Percentiles rank a stretch among this genome's conserved stretches.
Conservation (phyloP, 208 protist species). For the Angomonas desouzai region DNA sequence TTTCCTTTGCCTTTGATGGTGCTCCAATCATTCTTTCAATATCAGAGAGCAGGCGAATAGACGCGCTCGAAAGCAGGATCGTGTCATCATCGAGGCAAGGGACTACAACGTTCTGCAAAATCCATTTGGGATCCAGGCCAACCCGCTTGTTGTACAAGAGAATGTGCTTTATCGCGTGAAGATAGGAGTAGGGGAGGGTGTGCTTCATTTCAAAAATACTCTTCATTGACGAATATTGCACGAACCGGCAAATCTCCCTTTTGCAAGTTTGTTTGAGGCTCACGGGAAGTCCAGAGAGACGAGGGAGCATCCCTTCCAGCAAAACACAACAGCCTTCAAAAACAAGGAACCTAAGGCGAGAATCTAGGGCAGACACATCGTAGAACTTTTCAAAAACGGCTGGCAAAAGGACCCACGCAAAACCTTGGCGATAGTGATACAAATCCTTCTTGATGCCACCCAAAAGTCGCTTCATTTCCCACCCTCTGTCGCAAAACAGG, state of each 20-base stretch:
- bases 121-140: conserved; percentile 61
- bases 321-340: conserved; percentile 74
- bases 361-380: conserved; percentile 52
- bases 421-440: conserved; percentile 85
- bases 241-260: conserved; percentile 45
- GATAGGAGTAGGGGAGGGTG: conserved; percentile 76
- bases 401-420: conserved; percentile 74
- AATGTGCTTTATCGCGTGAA: conserved; percentile 79
- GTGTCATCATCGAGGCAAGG: conserved; percentile 67
- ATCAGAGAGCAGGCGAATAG: conserved; percentile 55
- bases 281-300: conserved; percentile 61
- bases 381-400: conserved; percentile 73
- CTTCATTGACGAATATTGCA: conserved; percentile 52
- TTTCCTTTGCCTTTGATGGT: conserved; percentile 64
- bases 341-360: conserved; percentile 67
- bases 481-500: conserved; percentile 87
- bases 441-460: conserved; percentile 75
- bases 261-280: conserved; percentile 44
- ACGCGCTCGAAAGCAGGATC: conserved; percentile 63
- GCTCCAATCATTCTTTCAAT: conserved; percentile 68
- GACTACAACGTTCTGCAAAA: conserved; percentile 35
- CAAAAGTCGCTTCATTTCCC: conserved; percentile 72
- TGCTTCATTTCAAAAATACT: conserved; percentile 82
- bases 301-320: conserved; percentile 69
- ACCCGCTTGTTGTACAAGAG: conserved; percentile 84